Base-by-base conservation (phyloP, 371 early-diverging fungal genomes). In the Lichtheimia corymbifera region DNA sequence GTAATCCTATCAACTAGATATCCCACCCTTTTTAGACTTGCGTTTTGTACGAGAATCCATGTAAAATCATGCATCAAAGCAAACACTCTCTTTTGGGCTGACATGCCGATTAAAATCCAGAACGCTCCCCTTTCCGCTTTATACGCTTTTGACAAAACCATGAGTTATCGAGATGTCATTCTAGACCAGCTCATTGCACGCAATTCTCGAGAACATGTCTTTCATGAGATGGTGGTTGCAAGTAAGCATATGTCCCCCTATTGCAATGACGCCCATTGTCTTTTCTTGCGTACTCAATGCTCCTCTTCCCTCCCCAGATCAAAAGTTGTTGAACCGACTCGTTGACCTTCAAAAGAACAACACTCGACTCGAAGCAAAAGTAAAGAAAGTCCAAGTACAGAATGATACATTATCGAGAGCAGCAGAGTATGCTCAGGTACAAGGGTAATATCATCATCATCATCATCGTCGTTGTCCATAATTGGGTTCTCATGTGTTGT, bases 141-240 rank as follows among this genome's bases (percentile, higher is more conserved):
- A 35, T 22, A 35, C 35, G 9, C 35, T 35, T 35, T 35, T 5
- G 7, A 7, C 11, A 9, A 22, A 22, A n/a, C 49, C 30, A 58
- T 44, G 53, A 61, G 18, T 18, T 61, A 53, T 17, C 25, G 53
- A 51, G 45, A 52, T 28, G n/a, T 44, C 4, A 61, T 61, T 17
- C 47, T 61, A 28, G 54, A 51, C 14, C 65, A 67, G 41, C 50
- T 77, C 12, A n/a, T 47, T 17, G 41, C 24, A 27, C 67, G 73
- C 18, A 42, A 71, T 54, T 13, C 58, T 22, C 51, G 47, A 50
- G 74, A 71, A 52, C 54, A 63, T 18, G 54, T 51, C 9, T 71
- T 68, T 17, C 71, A 73, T 56, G 74, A 65, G 17, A 65, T 67
- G 11, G 65, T 72, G 12, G 24, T 54, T 11, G 55, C 62, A 30